Percentiles rank a stretch among this genome's conserved stretches.
Evolutionary conservation across 257 asterid genomes (phyloP).

Genomic region (Solanum dulcamara): DNA sequence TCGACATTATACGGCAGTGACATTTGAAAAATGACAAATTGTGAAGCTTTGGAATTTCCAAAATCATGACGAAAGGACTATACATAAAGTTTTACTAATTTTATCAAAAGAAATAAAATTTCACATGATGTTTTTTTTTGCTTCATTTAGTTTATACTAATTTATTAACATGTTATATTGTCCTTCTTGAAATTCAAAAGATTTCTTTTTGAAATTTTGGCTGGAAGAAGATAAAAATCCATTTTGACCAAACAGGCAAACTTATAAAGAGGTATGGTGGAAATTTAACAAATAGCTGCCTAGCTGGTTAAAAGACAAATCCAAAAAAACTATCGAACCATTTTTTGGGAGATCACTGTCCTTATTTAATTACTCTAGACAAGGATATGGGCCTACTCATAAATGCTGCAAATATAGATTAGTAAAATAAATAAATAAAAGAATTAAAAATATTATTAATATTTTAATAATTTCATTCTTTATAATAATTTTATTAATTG

Average conservation of each 20-base stretch:
- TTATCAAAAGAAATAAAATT: neutral
- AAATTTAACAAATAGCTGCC: neutral
- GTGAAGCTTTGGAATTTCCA: neutral
- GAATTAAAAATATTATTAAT: no score
- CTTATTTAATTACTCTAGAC: neutral
- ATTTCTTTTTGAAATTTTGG: neutral
- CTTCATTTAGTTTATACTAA: neutral
- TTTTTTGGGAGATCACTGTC: neutral
- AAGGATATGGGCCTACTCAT: neutral
- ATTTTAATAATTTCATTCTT: no score
- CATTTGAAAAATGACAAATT: neutral
- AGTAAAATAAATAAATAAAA: no score
- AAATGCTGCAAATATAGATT: neutral
- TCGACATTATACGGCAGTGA: neutral
- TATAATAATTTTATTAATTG: no score
- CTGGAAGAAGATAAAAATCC: neutral
- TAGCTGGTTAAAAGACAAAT: constrained; percentile 1
- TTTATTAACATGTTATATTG: neutral
- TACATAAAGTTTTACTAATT: neutral
- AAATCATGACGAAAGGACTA: neutral
- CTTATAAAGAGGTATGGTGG: neutral
- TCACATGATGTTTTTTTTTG: neutral
- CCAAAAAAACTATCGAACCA: neutral
- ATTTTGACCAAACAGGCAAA: neutral
- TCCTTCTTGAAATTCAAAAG: neutral